A percentile compares a stretch with the other conserved stretches of the same genome.
Evolutionary conservation across 2,329 filamentous ascomycete genomes (phyloP).

Genomic region (Aspergillus chevalieri): DNA sequence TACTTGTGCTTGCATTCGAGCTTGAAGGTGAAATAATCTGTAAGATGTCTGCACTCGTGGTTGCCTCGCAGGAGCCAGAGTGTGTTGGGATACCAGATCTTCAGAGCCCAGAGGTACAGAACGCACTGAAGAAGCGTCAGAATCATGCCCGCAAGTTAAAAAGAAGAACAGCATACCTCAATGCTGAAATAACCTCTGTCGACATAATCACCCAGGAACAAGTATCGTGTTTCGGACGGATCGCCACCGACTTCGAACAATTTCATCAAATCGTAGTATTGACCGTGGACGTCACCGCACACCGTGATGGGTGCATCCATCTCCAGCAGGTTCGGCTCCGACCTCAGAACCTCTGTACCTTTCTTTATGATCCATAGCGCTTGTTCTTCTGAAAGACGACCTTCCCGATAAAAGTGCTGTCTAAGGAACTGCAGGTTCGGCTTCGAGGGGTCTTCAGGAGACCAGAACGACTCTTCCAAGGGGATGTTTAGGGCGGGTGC

Average conservation of each 20-base stretch:
- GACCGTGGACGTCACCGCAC: slow-evolving; percentile 95
- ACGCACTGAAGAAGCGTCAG: slow-evolving; percentile 58
- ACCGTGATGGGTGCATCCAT: slow-evolving; percentile 99
- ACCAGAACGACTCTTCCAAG: slow-evolving; percentile 90
- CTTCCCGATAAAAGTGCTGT: slow-evolving; percentile 97
- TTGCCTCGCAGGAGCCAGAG: slow-evolving; percentile 96
- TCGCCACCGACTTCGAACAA: slow-evolving; percentile 97
- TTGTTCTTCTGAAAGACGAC: slow-evolving; percentile 93
- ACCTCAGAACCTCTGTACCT: slow-evolving; percentile 78
- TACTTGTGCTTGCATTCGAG: slow-evolving; percentile 99
- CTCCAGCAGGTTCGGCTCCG: slow-evolving; percentile 92
- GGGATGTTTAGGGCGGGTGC: slow-evolving; percentile 90
- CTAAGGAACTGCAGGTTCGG: slow-evolving; percentile 92
- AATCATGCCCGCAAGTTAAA: not conserved
- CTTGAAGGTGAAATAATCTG: slow-evolving; percentile 99
- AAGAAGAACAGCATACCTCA: slow-evolving; percentile 51
- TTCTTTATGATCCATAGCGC: slow-evolving; percentile 89
- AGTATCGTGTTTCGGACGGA: slow-evolving; percentile 89
- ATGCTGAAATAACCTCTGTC: slow-evolving; percentile 99
- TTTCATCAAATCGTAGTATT: slow-evolving; percentile 99
- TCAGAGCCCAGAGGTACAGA: slow-evolving; percentile 92
- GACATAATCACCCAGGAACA: slow-evolving; percentile 97
- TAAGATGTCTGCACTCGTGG: slow-evolving; percentile 97
- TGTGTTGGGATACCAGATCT: slow-evolving; percentile 98
- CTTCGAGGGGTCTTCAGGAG: slow-evolving; percentile 76